Evolutionary conservation across 257 asterid species (phyloP).

Genomic region (Plantago ovata): DNA sequence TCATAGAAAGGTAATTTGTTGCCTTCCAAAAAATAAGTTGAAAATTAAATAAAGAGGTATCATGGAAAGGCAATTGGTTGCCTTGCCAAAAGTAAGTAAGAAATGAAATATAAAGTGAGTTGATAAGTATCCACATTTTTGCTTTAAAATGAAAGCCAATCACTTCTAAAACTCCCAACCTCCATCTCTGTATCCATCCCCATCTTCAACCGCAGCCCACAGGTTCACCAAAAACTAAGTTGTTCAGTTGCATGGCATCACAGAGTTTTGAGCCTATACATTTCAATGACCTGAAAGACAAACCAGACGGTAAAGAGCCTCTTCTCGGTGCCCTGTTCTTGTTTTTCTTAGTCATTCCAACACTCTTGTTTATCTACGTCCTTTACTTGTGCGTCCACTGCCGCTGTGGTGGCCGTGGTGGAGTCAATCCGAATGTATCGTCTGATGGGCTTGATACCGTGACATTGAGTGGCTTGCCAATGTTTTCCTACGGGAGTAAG

Average conservation of each 20-base stretch:
- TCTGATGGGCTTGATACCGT: constrained; percentile 33
- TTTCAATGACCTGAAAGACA: constrained; percentile 21
- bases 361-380: constrained; percentile 29
- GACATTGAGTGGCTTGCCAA: constrained; percentile 30
- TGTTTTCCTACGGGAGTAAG: constrained; percentile 22
- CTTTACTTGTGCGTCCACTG: constrained; percentile 26
- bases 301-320: constrained; percentile 24
- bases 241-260: no score
- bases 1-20: no score
- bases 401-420: constrained; percentile 12
- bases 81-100: no score
- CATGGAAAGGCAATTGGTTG: no score
- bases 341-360: constrained; percentile 25
- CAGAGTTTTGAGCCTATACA: constrained; percentile 2
- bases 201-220: no score
- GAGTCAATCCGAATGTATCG: constrained; percentile 5
- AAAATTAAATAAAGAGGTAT: no score
- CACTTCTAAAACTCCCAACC: no score
- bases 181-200: no score
- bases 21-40: no score
- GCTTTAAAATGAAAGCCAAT: constrained; percentile 16
- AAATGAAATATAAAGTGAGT: no score
- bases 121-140: constrained; percentile 13
- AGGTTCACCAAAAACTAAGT: not conserved
- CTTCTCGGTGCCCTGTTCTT: constrained; percentile 28